Evolutionary conservation across 2,329 filamentous ascomycete species (phyloP).

Genomic region (Volutella citrinella): DNA sequence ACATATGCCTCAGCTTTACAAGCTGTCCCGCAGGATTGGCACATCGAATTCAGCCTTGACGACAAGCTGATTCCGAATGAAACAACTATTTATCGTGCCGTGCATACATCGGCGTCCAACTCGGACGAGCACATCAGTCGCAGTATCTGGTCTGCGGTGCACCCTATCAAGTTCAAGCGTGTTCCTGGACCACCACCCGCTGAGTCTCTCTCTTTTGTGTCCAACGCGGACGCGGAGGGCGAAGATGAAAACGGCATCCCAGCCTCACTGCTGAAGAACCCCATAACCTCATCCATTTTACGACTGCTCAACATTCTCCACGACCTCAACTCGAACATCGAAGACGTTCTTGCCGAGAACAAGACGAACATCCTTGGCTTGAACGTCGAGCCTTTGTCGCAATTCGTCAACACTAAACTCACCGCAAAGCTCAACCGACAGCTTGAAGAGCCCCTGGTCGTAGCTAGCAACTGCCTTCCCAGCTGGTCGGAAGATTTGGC

Average conservation of each 20-base stretch:
- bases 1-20: conserved; percentile 85
- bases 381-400: conserved; percentile 78
- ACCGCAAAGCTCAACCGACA: conserved; percentile 97
- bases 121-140: conserved; percentile 65
- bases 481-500: conserved; percentile 96
- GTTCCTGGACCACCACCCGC: conserved; percentile 78
- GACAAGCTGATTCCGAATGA: conserved; percentile 82
- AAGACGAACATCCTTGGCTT: conserved; percentile 64
- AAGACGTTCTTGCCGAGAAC: conserved; percentile 81
- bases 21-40: conserved; percentile 85
- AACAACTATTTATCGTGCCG: conserved; percentile 92
- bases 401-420: conserved; percentile 98
- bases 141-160: conserved; percentile 85
- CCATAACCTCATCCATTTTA: conserved; percentile 82
- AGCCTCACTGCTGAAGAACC: conserved; percentile 76
- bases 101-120: conserved; percentile 60
- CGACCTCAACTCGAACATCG: conserved; percentile 86
- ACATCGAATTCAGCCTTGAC: conserved; percentile 91
- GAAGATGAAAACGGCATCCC: conserved; percentile 64
- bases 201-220: conserved; percentile 62
- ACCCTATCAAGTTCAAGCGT: conserved; percentile 88
- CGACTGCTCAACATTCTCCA: conserved; percentile 87
- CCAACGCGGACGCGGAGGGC: conserved; percentile 44
- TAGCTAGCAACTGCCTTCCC: conserved; percentile 93
- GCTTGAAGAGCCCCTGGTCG: conserved; percentile 92